Conservation (phyloP, 441 rosid genomes). For the Aquilaria agallochum region DNA sequence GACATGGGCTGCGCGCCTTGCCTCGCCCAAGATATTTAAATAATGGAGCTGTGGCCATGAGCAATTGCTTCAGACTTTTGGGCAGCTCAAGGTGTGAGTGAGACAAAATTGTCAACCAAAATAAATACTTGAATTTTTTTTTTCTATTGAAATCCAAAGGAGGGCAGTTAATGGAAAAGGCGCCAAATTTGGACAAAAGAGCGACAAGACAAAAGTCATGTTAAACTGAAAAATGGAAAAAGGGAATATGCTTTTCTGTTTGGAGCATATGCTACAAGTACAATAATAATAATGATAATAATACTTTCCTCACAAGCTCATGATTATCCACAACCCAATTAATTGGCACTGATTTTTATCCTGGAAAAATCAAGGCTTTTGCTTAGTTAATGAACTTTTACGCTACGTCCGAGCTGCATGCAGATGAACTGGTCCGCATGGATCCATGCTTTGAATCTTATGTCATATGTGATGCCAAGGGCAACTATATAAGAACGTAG, state of each 20-base stretch:
- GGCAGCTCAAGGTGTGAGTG: slow-evolving; percentile 10
- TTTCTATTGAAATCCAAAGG: slow-evolving; percentile 6
- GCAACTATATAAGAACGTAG: slow-evolving; percentile 2
- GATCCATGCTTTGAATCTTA: slow-evolving; percentile 29
- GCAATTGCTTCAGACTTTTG: neutral
- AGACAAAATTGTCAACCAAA: neutral
- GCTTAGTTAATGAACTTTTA: slow-evolving; percentile 33
- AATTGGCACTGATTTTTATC: slow-evolving; percentile 26
- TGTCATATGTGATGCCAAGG: slow-evolving; percentile 45
- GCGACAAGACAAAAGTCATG: slow-evolving; percentile 18
- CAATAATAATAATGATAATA: slow-evolving; percentile 10
- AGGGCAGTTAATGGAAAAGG: slow-evolving; percentile 21
- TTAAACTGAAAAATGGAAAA: slow-evolving; percentile 1
- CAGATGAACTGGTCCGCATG: slow-evolving; percentile 21
- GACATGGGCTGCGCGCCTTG: too few relatives aligned
- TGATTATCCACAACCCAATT: slow-evolving; percentile 43
- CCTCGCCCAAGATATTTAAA: neutral
- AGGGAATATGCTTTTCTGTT: neutral
- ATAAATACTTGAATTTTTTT: neutral
- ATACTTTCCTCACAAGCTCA: slow-evolving; percentile 12
- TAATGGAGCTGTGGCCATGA: neutral
- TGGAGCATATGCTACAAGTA: slow-evolving; percentile 27
- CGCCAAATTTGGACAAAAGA: slow-evolving; percentile 15
- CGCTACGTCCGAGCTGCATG: slow-evolving; percentile 30
- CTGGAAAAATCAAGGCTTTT: slow-evolving; percentile 36